Conservation (phyloP, 441 rosid species). For the Eutrema salsugineum region DNA sequence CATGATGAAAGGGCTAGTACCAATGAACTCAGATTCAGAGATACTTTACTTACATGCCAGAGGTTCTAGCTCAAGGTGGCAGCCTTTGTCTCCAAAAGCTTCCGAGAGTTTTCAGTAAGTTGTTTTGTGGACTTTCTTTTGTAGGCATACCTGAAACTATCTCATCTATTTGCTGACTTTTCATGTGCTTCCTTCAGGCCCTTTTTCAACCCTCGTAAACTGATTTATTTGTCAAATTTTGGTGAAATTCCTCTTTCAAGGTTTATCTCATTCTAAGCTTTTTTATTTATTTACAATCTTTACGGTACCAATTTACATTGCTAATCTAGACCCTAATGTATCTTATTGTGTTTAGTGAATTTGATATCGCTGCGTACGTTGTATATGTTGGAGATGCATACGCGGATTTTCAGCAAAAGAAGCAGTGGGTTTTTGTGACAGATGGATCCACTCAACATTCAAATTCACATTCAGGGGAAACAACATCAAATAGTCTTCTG, state of each 20-base stretch:
- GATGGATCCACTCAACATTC: slow-evolving; percentile 55
- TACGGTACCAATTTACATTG: background rate
- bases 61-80: slow-evolving; percentile 69
- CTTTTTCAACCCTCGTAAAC: slow-evolving; percentile 70
- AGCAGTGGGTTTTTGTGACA: slow-evolving; percentile 91
- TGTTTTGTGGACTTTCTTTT: slow-evolving; percentile 10
- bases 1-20: slow-evolving; percentile 59
- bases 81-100: slow-evolving; percentile 49
- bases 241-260: slow-evolving; percentile 82
- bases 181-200: slow-evolving; percentile 56
- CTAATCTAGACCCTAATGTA: background rate
- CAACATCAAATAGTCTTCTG: slow-evolving; percentile 54
- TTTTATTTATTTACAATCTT: background rate
- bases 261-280: slow-evolving; percentile 35
- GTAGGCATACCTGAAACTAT: slow-evolving; percentile 16
- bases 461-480: slow-evolving; percentile 38
- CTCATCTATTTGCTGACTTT: slow-evolving; percentile 40
- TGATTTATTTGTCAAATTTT: slow-evolving; percentile 54
- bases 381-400: slow-evolving; percentile 78
- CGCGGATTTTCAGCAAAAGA: slow-evolving; percentile 51
- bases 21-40: slow-evolving; percentile 57
- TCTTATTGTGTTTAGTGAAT: slow-evolving; percentile 49
- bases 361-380: slow-evolving; percentile 74
- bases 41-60: slow-evolving; percentile 79
- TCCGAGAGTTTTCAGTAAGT: slow-evolving; percentile 59